Percentiles rank a stretch among this genome's conserved stretches.
Evolutionary conservation across 805 yeast species (phyloP).

Genomic region (Candida suzukii): DNA sequence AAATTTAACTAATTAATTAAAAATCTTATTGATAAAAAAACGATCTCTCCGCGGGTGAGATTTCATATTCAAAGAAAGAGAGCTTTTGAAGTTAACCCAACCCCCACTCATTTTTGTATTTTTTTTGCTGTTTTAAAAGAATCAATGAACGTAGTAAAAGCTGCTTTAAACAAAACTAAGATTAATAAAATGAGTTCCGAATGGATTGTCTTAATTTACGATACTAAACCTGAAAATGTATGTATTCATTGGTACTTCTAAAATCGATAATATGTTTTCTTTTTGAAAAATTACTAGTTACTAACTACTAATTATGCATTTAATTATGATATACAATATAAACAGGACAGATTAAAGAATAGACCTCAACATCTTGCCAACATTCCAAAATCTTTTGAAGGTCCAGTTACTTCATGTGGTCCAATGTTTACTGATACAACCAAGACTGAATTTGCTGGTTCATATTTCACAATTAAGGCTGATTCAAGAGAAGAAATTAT

Average conservation of each 20-base stretch:
- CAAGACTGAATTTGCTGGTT: conserved; percentile 56
- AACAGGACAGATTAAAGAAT: conserved; percentile 39
- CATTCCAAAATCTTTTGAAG: conserved; percentile 32
- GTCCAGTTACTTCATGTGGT: conserved; percentile 42
- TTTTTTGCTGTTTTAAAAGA: not conserved
- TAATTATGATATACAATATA: too few species aligned
- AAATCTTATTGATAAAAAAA: not conserved
- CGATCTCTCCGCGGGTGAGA: not conserved
- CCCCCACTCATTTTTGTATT: not conserved
- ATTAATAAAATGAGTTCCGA: conserved; percentile 24
- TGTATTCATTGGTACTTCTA: too few species aligned
- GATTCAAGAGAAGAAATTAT: conserved; percentile 58
- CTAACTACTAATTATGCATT: too few species aligned
- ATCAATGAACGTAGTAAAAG: not conserved
- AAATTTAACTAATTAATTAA: too few species aligned
- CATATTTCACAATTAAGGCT: conserved; percentile 56
- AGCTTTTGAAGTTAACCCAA: not conserved
- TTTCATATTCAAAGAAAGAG: not conserved
- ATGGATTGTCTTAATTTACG: conserved; percentile 64
- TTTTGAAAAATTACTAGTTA: too few species aligned
- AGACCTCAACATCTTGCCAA: conserved; percentile 49
- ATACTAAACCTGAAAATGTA: conserved; percentile 46
- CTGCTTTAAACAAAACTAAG: not conserved
- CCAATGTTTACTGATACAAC: conserved; percentile 42
- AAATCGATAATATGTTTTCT: not conserved